Base-by-base conservation (phyloP, 495 filamentous ascomycete genomes). In the Hyaloscypha variabilis region DNA sequence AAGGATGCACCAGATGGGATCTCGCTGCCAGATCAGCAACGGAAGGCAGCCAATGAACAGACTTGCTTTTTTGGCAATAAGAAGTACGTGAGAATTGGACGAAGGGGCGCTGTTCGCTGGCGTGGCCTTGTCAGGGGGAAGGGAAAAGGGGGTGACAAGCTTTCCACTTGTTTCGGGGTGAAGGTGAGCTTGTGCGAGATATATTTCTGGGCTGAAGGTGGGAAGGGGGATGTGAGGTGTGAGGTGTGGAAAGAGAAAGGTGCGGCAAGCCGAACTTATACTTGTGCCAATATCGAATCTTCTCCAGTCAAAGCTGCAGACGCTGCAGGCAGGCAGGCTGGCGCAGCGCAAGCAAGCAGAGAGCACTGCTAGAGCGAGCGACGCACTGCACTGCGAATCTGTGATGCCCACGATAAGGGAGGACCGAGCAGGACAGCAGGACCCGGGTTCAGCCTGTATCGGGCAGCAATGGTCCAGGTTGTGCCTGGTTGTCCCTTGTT, bases 231-330 rank as follows among this genome's bases (percentile, higher is more conserved):
- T 68, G 62, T 51, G 51, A 34, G 39, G 19, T 14, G 11, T 46
- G 39, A 8, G 14, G 39, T 46, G 10, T 17, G 6, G 58, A 46
- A 53, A 67, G 36, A 46, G 26, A 67, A 67, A 67, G 25, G 68
- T 67, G 68, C 68, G 62, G 61, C 61, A 67, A 61, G 65, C 50
- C 68, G 64, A 63, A 67, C 65, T 70, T 70, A 67, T 70, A 70
- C 68, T 66, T 67, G 52, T 46, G 57, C 51, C 21, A 34, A 58
- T 58, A 63, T n/a, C n/a, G n/a, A n/a, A n/a, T n/a, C n/a, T 60
- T 28, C 36, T 62, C 50, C 34, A 23, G 39, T 46, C 17, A 2
- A 54, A 19, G 29, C 19, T 14, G 50, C 54, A 28, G 25, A 24
- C n/a, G 17, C 19, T 29, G 36, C 29, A 26, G 29, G 25, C 36